Evolutionary conservation across 2,329 filamentous ascomycete species (phyloP).

Genomic region (Scedosporium minutisporum): DNA sequence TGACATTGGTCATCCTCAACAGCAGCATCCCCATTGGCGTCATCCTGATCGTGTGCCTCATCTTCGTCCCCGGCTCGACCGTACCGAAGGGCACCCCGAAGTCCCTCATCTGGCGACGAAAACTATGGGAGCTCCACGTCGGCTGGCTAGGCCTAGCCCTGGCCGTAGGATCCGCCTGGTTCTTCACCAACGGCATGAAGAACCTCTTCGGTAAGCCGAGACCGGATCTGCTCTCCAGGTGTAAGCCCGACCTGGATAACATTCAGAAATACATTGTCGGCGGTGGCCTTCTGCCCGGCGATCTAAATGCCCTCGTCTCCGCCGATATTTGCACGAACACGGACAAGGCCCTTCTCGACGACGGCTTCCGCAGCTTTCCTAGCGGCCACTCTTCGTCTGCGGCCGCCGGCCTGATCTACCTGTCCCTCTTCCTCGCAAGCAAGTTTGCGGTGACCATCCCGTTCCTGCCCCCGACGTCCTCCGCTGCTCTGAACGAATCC

Average conservation of each 20-base stretch:
- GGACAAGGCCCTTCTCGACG: constrained; percentile 52
- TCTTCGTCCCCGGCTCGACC: constrained; percentile 63
- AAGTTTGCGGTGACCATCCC: constrained; percentile 70
- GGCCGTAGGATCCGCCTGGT: constrained; percentile 60
- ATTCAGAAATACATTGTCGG: constrained; percentile 53
- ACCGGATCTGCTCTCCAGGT: constrained; percentile 74
- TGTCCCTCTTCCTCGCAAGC: constrained; percentile 77
- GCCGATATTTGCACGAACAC: constrained; percentile 64
- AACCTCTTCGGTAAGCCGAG: constrained; percentile 61
- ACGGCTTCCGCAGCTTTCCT: constrained; percentile 74
- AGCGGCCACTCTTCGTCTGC: constrained; percentile 52
- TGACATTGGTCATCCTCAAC: constrained; percentile 53
- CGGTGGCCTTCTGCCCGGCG: background rate
- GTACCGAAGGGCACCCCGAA: constrained; percentile 53
- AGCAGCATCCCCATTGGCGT: constrained; percentile 56
- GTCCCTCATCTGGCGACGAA: constrained; percentile 63
- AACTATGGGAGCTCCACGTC: constrained; percentile 83
- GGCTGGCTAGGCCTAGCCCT: constrained; percentile 76
- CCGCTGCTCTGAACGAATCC: constrained; percentile 28
- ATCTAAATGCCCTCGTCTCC: constrained; percentile 52
- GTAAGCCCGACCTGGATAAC: constrained; percentile 62
- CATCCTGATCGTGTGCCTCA: constrained; percentile 57
- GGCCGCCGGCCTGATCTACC: constrained; percentile 73
- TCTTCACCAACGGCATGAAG: constrained; percentile 82
- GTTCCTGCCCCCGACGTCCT: constrained; percentile 46